Percentiles rank a stretch among this genome's conserved stretches.
Conservation (phyloP, 768 basidiomycete genomes). For the Suillus discolor region DNA sequence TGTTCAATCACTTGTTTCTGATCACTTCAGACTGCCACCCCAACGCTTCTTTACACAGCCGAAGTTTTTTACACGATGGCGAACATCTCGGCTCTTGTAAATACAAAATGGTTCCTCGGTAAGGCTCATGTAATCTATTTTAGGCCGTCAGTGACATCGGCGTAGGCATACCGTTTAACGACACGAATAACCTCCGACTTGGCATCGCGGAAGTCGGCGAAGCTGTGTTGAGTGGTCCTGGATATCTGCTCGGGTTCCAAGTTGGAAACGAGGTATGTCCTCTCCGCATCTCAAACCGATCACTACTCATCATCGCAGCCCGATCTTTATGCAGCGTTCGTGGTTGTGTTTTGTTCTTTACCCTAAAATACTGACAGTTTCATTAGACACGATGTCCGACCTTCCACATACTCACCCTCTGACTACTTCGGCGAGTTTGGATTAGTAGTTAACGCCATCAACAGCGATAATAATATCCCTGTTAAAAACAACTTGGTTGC, state of each 20-base stretch:
- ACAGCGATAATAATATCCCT: constrained; percentile 20
- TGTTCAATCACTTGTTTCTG: constrained; percentile 24
- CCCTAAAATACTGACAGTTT: background rate
- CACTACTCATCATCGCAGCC: constrained; percentile 36
- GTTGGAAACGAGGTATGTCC: constrained; percentile 54
- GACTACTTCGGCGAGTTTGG: constrained; percentile 38
- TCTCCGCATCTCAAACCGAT: constrained; percentile 34
- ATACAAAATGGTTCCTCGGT: constrained; percentile 52
- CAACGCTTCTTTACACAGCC: constrained; percentile 49
- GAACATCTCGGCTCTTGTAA: constrained; percentile 45
- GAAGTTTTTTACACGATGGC: constrained; percentile 53
- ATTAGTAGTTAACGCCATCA: constrained; percentile 24
- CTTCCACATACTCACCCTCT: constrained; percentile 24
- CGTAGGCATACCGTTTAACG: constrained; percentile 21
- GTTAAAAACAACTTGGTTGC: constrained; percentile 33
- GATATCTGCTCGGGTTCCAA: constrained; percentile 47
- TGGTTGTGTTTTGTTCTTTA: background rate
- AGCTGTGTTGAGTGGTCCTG: constrained; percentile 38
- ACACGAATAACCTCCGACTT: constrained; percentile 28
- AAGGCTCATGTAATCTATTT: background rate
- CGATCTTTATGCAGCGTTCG: constrained; percentile 45
- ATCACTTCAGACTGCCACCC: constrained; percentile 45
- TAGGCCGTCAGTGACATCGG: background rate
- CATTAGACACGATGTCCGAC: constrained; percentile 32
- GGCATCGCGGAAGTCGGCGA: constrained; percentile 44